phyloP scores from a whole-genome alignment of 2,329 filamentous ascomycete genomes.

The Nemania diffusa region DNA sequence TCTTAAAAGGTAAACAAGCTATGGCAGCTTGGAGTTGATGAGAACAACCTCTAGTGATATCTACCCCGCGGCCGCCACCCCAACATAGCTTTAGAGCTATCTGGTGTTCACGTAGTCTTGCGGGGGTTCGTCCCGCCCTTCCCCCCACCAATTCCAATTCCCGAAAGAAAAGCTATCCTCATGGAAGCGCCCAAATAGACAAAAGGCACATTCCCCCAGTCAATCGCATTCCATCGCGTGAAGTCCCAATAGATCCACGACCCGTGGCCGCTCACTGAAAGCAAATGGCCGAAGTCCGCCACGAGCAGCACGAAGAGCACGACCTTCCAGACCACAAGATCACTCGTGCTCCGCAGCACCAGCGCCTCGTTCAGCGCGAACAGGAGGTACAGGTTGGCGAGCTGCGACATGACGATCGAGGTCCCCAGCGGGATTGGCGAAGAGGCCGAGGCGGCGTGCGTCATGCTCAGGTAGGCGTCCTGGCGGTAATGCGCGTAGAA shows the following conservation, averaged over 20 bases:
- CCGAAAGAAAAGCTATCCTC: slow-evolving; percentile 68
- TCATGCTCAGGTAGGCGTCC: slow-evolving; percentile 70
- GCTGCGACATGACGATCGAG: slow-evolving; percentile 75
- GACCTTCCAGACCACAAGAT: slow-evolving; percentile 75
- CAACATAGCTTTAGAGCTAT: background rate
- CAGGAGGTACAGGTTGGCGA: slow-evolving; percentile 81
- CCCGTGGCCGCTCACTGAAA: slow-evolving; percentile 70
- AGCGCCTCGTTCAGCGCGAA: slow-evolving; percentile 82
- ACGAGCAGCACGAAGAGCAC: slow-evolving; percentile 75
- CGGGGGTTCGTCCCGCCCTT: slow-evolving; percentile 17
- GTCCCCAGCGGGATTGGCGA: slow-evolving; percentile 66
- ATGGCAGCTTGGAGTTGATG: slow-evolving; percentile 1
- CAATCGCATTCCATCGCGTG: slow-evolving; percentile 72
- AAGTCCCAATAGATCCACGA: slow-evolving; percentile 70
- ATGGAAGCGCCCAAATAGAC: slow-evolving; percentile 73
- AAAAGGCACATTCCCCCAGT: slow-evolving; percentile 75
- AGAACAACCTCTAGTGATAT: slow-evolving; percentile 3
- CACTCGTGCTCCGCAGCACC: slow-evolving; percentile 74
- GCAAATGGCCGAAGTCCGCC: slow-evolving; percentile 81
- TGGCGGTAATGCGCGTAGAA: slow-evolving; percentile 63
- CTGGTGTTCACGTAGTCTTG: slow-evolving; percentile 27
- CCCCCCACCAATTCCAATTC: slow-evolving; percentile 60
- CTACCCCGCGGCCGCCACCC: background rate
- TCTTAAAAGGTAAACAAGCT: background rate
- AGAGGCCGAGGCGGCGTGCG: slow-evolving; percentile 60